Percentiles rank a stretch among this genome's conserved stretches.
phyloP scores from a whole-genome alignment of 2,329 filamentous ascomycete species.

The Diaporthe destruens region DNA sequence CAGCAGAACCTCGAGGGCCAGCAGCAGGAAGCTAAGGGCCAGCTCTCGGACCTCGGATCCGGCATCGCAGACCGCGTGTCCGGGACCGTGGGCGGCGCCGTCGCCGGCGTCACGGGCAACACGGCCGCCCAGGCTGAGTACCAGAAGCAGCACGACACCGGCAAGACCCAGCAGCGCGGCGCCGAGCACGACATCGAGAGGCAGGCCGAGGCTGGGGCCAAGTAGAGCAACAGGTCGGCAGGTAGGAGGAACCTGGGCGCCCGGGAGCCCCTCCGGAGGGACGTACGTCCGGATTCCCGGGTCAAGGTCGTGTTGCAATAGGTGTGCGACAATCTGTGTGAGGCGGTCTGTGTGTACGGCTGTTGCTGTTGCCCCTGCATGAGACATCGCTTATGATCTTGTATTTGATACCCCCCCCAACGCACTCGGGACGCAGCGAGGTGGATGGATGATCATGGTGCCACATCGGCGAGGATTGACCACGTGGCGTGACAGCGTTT shows the following conservation, averaged over 20 bases:
- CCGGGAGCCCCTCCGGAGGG: too few species aligned
- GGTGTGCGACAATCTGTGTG: too few species aligned
- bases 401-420: constrained; percentile 42
- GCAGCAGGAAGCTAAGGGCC: constrained; percentile 84
- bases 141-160: constrained; percentile 79
- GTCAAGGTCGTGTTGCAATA: too few species aligned
- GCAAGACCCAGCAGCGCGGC: constrained; percentile 84
- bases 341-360: too few species aligned
- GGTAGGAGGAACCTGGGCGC: too few species aligned
- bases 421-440: constrained; percentile 8
- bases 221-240: background rate
- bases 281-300: too few species aligned
- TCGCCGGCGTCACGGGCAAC: constrained; percentile 81
- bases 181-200: constrained; percentile 86
- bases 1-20: constrained; percentile 86
- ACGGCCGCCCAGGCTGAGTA: constrained; percentile 72
- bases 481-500: background rate
- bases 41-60: constrained; percentile 78
- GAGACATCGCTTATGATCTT: background rate
- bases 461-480: background rate
- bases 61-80: constrained; percentile 76
- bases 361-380: too few species aligned
- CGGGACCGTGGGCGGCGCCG: constrained; percentile 78
- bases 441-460: background rate
- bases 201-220: constrained; percentile 65